Percentiles rank a stretch among this genome's conserved stretches.
Evolutionary conservation across 257 asterid genomes (phyloP).

Genomic region (Primulina tabacum): DNA sequence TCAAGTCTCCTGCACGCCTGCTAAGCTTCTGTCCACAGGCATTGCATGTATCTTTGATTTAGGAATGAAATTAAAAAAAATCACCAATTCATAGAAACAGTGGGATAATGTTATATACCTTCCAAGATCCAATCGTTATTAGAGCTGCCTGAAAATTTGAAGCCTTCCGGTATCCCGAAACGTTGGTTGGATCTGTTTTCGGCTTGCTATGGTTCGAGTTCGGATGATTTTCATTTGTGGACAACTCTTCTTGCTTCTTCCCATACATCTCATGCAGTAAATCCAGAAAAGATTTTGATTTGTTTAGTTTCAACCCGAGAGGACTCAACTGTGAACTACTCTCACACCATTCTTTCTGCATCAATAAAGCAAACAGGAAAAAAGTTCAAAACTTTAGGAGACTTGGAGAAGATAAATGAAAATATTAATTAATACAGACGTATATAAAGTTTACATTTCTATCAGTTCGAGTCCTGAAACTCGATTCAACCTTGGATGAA

Average conservation of each 20-base stretch:
- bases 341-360: constrained; percentile 32
- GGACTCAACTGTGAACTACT: constrained; percentile 23
- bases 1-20: constrained; percentile 55
- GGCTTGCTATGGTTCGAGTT: not conserved
- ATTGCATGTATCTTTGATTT: not conserved
- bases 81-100: no score
- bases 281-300: constrained; percentile 47
- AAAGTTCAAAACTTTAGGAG: not conserved
- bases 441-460: not conserved
- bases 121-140: constrained; percentile 58
- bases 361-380: not conserved
- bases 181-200: constrained; percentile 5
- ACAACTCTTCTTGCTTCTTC: constrained; percentile 19
- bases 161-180: constrained; percentile 43
- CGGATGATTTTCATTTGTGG: not conserved
- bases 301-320: constrained; percentile 48
- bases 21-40: constrained; percentile 39
- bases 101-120: constrained; percentile 35
- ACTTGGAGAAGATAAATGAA: not conserved
- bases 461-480: not conserved
- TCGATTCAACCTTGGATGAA: not conserved
- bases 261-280: constrained; percentile 26
- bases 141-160: constrained; percentile 49
- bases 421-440: no score
- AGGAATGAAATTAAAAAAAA: no score